A percentile compares a stretch with the other conserved stretches of the same genome.
Conservation (phyloP, 75 land plant genomes). For the Pseudotsuga menziesii region DNA sequence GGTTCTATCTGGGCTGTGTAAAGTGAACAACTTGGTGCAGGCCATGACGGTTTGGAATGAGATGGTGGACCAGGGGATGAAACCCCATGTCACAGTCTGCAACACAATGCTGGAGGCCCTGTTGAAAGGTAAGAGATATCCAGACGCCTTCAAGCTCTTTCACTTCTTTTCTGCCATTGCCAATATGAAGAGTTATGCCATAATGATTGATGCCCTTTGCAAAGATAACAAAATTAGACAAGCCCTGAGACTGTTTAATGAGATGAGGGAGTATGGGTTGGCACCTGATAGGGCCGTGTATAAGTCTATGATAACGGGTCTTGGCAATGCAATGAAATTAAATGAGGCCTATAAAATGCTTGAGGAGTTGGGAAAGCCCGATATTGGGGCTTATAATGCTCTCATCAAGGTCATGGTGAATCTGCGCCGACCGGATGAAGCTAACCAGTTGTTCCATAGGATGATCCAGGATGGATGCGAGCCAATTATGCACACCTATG, state of each 20-base stretch:
- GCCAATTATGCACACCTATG: slow-evolving; percentile 63
- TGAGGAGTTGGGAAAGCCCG: slow-evolving; percentile 26
- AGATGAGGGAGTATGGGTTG: slow-evolving; percentile 48
- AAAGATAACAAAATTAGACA: slow-evolving; percentile 24
- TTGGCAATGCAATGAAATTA: slow-evolving; percentile 25
- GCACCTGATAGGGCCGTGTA: slow-evolving; percentile 17
- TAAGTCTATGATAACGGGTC: slow-evolving; percentile 32
- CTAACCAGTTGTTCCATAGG: slow-evolving; percentile 44
- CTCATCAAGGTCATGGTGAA: slow-evolving; percentile 50
- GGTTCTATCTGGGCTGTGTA: slow-evolving; percentile 39
- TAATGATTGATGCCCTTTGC: slow-evolving; percentile 43
- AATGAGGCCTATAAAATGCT: slow-evolving; percentile 27
- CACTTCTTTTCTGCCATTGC: neutral
- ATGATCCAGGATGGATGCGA: slow-evolving; percentile 50
- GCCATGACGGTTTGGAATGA: slow-evolving; percentile 47
- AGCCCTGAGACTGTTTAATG: slow-evolving; percentile 28
- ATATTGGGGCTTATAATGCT: slow-evolving; percentile 30
- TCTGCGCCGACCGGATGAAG: slow-evolving; percentile 30
- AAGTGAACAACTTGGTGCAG: slow-evolving; percentile 35
- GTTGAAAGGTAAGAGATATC: slow-evolving; percentile 30
- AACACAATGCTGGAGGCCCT: slow-evolving; percentile 34
- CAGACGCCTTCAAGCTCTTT: slow-evolving; percentile 43
- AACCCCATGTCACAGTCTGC: neutral
- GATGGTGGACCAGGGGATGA: slow-evolving; percentile 16
- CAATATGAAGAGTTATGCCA: slow-evolving; percentile 22